A percentile compares a stretch with the other conserved stretches of the same genome.
These are phyloP conservation scores for Fusarium sp. DNA, from an alignment of 2,329 filamentous ascomycete species.

Conservation along the genomic window DNA sequence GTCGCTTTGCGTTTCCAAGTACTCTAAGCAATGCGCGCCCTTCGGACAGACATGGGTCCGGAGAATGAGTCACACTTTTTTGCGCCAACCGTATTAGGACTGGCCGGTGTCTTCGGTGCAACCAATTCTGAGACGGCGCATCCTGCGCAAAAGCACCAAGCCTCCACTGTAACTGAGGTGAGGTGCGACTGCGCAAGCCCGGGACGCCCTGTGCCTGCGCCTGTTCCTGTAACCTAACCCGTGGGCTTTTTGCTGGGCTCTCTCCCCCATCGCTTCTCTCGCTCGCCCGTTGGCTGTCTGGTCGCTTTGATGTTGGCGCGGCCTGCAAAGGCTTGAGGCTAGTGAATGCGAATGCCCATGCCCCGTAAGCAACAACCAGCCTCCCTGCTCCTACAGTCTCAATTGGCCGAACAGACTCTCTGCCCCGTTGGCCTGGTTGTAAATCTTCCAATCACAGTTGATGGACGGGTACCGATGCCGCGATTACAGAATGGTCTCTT, in stretches of 20 bases:
- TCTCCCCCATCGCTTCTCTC: not conserved
- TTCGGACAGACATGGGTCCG: constrained; percentile 49
- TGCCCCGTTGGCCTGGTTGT: constrained; percentile 31
- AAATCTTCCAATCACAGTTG: constrained; percentile 25
- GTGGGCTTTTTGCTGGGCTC: not conserved
- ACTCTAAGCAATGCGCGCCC: constrained; percentile 41
- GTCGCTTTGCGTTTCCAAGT: constrained; percentile 27
- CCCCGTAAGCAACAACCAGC: constrained; percentile 39
- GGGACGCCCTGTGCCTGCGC: constrained; percentile 2
- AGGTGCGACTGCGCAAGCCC: constrained; percentile 11
- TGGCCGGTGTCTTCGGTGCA: constrained; percentile 47
- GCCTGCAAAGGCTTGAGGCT: constrained; percentile 23
- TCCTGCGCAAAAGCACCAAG: constrained; percentile 34
- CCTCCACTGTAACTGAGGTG: constrained; percentile 31
- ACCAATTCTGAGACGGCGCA: constrained; percentile 46
- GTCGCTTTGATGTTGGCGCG: constrained; percentile 18
- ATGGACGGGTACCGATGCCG: constrained; percentile 39
- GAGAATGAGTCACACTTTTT: constrained; percentile 56
- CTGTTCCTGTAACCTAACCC: not conserved
- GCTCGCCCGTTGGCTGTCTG: not conserved
- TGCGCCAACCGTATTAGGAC: constrained; percentile 49
- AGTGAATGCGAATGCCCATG: constrained; percentile 8
- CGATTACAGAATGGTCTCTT: constrained; percentile 38
- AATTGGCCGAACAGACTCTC: constrained; percentile 35
- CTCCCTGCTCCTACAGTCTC: constrained; percentile 28